A percentile compares a stretch with the other conserved stretches of the same genome.
Evolutionary conservation across 140 eudicot genomes (phyloP).

Genomic region (Eryngium alpinum): DNA sequence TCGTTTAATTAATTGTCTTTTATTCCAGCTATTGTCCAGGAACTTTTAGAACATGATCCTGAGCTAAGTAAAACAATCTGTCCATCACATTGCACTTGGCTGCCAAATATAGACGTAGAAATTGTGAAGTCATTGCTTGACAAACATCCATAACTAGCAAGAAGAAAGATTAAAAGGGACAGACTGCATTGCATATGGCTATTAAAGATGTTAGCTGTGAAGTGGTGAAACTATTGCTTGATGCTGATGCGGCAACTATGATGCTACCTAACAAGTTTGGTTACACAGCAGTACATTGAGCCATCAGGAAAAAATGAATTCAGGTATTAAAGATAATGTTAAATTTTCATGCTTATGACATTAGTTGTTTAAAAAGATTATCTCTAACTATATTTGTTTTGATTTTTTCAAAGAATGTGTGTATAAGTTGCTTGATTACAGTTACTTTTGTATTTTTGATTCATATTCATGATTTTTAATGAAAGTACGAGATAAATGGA

Average conservation of each 20-base stretch:
- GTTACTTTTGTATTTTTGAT: too few relatives aligned
- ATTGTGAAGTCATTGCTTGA: conserved; percentile 73
- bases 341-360: neutral
- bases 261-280: conserved; percentile 86
- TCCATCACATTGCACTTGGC: conserved; percentile 79
- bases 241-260: conserved; percentile 76
- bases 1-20: conserved; percentile 1
- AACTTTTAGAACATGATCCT: conserved; percentile 74
- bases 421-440: too few relatives aligned
- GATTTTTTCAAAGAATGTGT: too few relatives aligned
- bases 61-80: conserved; percentile 65
- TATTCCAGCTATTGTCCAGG: conserved; percentile 66
- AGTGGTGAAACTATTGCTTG: conserved; percentile 69
- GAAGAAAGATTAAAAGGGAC: conserved; percentile 84
- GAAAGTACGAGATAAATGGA: too few relatives aligned
- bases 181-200: conserved; percentile 96
- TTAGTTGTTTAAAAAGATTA: neutral
- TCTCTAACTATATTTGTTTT: neutral
- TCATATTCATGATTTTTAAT: too few relatives aligned
- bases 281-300: conserved; percentile 82
- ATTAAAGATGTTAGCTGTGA: conserved; percentile 76
- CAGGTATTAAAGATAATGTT: conserved; percentile 42
- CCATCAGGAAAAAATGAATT: conserved; percentile 74
- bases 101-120: conserved; percentile 75
- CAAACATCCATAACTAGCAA: conserved; percentile 65